Conservation (phyloP, 2,329 filamentous ascomycete species). For the Bisporella sp. region DNA sequence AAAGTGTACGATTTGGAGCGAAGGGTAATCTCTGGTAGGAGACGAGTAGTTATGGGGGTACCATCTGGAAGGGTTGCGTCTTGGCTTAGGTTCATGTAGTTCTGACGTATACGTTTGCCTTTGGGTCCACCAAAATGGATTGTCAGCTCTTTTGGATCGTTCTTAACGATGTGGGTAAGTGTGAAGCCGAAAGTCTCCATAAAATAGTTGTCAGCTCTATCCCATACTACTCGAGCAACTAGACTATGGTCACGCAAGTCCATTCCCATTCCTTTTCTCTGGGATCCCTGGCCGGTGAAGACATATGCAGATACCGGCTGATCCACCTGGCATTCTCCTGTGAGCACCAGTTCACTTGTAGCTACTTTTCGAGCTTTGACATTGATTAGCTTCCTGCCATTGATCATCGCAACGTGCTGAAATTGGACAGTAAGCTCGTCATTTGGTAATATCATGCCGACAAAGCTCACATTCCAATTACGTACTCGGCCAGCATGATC, state of each 20-base stretch:
- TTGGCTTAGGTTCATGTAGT: conserved; percentile 10
- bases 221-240: conserved; percentile 30
- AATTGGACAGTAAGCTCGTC: conserved; percentile 27
- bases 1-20: conserved; percentile 24
- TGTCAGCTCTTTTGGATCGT: conserved; percentile 31
- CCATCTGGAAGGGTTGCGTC: conserved; percentile 5
- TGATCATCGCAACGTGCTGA: conserved; percentile 28
- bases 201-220: conserved; percentile 29
- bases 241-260: conserved; percentile 29
- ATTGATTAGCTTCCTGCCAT: conserved; percentile 27
- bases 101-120: conserved; percentile 4
- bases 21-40: conserved; percentile 8
- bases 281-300: conserved; percentile 36
- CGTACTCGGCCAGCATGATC: not conserved
- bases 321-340: conserved; percentile 25
- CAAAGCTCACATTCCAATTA: not conserved
- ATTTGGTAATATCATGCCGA: conserved; percentile 28
- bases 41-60: not conserved
- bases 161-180: conserved; percentile 30
- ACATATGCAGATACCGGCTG: conserved; percentile 29
- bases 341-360: conserved; percentile 31
- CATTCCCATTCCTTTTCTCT: conserved; percentile 36
- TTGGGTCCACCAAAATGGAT: conserved; percentile 31
- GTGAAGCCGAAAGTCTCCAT: conserved; percentile 27
- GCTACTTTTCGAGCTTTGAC: conserved; percentile 26